A percentile compares a stretch with the other conserved stretches of the same genome.
These are phyloP conservation scores for Suhomyces choctaworum DNA, from an alignment of 1,139 yeast species.

Conservation along the genomic window DNA sequence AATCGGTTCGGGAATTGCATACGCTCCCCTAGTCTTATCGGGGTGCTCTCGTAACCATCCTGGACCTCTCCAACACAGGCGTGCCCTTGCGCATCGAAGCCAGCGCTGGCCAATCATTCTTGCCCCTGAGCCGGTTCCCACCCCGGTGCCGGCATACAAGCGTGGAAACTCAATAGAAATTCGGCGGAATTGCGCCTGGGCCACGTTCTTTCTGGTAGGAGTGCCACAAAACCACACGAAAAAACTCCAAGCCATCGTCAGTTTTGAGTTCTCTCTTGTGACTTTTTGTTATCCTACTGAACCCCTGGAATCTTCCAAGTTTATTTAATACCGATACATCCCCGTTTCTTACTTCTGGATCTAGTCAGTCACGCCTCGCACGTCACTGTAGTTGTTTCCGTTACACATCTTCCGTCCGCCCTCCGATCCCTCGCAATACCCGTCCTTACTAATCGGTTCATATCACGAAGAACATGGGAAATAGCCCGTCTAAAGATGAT, in stretches of 20 bases:
- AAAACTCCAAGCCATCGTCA: slow-evolving; percentile 2
- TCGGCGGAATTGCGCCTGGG: not conserved
- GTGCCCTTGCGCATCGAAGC: too few relatives aligned
- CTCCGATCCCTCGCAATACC: not conserved
- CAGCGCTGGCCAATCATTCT: too few relatives aligned
- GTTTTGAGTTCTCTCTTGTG: not conserved
- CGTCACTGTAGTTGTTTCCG: too few relatives aligned
- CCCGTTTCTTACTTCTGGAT: not conserved
- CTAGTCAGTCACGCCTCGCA: too few relatives aligned
- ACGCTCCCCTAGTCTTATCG: too few relatives aligned
- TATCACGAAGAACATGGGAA: slow-evolving; percentile 45
- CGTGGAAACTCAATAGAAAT: not conserved
- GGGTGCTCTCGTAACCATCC: too few relatives aligned
- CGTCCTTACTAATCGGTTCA: not conserved
- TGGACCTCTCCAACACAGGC: too few relatives aligned
- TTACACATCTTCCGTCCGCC: too few relatives aligned
- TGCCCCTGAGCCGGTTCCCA: too few relatives aligned
- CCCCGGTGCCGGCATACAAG: too few relatives aligned
- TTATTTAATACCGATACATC: not conserved
- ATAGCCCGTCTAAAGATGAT: slow-evolving; percentile 59
- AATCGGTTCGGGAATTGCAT: too few relatives aligned
- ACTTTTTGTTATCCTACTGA: not conserved
- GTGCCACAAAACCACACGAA: slow-evolving; percentile 2
- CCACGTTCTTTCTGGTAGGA: not conserved
- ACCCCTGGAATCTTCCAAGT: not conserved